These are phyloP conservation scores for Phytophthora sp. DNA, from an alignment of 352 stramenopile genomes.

Conservation along the genomic window DNA sequence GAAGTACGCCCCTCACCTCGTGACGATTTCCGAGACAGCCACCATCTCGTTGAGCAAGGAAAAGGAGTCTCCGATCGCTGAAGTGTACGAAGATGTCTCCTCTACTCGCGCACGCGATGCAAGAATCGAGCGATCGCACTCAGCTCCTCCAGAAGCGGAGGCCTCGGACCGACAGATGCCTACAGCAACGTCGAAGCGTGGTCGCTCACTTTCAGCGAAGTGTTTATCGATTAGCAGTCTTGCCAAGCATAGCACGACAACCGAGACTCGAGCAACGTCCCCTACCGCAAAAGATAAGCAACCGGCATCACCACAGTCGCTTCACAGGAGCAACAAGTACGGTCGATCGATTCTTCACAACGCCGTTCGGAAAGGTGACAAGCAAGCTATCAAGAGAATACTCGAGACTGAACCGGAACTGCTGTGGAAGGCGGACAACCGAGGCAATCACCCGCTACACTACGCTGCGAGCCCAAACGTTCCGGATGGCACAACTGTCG, in stretches of 20 bases:
- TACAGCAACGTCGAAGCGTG: conserved; percentile 1
- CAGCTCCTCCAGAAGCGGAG: conserved; percentile 34
- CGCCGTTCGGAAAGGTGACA: conserved; percentile 58
- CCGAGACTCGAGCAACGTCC: conserved; percentile 8
- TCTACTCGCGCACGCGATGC: conserved; percentile 1
- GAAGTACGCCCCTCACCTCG: conserved; percentile 63
- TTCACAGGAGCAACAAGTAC: conserved; percentile 41
- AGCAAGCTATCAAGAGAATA: conserved; percentile 36
- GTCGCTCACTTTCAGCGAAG: conserved; percentile 23
- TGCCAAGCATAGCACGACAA: background rate
- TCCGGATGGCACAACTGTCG: conserved; percentile 36
- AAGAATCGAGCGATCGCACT: conserved; percentile 32
- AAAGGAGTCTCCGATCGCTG: conserved; percentile 4
- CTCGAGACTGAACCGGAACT: conserved; percentile 45
- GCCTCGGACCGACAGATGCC: conserved; percentile 12
- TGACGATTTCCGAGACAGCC: conserved; percentile 62
- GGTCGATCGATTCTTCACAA: conserved; percentile 52
- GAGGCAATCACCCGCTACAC: conserved; percentile 67
- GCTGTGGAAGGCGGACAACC: conserved; percentile 41
- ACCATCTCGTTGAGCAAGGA: conserved; percentile 41
- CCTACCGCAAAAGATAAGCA: background rate
- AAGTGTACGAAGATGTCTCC: background rate
- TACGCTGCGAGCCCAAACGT: conserved; percentile 54
- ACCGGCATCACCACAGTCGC: background rate
- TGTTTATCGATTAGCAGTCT: conserved; percentile 18